Percentiles rank a stretch among this genome's conserved stretches.
Conservation (phyloP, 139 green algal species). For the Parachlorella kessleri region DNA sequence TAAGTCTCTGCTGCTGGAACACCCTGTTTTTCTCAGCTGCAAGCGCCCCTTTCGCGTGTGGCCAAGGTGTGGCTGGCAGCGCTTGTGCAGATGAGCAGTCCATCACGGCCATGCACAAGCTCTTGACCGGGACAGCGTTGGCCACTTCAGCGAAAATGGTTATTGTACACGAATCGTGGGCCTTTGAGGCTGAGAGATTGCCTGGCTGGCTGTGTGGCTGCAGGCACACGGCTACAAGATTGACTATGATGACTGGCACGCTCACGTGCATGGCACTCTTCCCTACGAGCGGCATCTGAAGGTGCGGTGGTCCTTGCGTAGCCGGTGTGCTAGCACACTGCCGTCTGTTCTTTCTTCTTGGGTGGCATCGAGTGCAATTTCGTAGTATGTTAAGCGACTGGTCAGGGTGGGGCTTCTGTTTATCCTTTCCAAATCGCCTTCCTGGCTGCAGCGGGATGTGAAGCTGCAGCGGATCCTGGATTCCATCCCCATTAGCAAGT, state of each 20-base stretch:
- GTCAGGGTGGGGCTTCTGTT: too few species aligned
- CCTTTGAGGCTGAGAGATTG: too few species aligned
- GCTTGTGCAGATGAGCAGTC: too few species aligned
- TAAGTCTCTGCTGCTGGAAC: background rate
- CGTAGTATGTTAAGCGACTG: too few species aligned
- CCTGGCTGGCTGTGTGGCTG: background rate
- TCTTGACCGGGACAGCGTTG: too few species aligned
- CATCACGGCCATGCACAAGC: too few species aligned
- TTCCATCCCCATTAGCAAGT: slow-evolving; percentile 52
- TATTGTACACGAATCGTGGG: background rate
- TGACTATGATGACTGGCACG: slow-evolving; percentile 79
- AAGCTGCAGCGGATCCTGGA: slow-evolving; percentile 49
- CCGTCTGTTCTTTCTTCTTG: background rate
- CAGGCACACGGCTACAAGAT: slow-evolving; percentile 63
- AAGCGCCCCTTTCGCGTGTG: too few species aligned
- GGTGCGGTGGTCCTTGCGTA: background rate
- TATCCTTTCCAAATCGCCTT: background rate
- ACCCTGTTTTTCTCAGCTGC: background rate
- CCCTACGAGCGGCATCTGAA: slow-evolving; percentile 60
- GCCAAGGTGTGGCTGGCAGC: too few species aligned
- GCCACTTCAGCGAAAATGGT: background rate
- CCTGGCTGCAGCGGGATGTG: slow-evolving; percentile 40
- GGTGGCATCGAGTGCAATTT: background rate
- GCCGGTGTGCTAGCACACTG: background rate
- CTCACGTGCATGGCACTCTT: slow-evolving; percentile 63